Conservation (phyloP, 2,329 filamentous ascomycete species). For the Volutella citrinella region DNA sequence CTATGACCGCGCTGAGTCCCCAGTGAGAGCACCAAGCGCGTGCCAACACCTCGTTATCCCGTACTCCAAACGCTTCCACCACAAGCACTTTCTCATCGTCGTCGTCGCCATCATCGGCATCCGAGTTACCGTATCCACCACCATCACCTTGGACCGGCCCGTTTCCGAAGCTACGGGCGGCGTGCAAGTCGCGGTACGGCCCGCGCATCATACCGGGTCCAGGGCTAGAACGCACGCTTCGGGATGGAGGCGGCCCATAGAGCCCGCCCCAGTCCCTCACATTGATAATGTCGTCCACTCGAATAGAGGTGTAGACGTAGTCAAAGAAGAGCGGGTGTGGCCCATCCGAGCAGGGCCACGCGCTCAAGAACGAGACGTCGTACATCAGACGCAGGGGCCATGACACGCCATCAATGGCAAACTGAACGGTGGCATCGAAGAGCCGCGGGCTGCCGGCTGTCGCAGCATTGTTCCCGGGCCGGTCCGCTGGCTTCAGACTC, state of each 20-base stretch:
- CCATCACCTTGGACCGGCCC: conserved; percentile 4
- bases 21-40: conserved; percentile 76
- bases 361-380: conserved; percentile 64
- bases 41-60: conserved; percentile 73
- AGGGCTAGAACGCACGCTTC: conserved; percentile 35
- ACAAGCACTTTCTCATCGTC: conserved; percentile 67
- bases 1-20: conserved; percentile 68
- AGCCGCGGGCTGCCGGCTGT: conserved; percentile 37
- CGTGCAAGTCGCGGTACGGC: conserved; percentile 24
- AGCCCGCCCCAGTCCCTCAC: conserved; percentile 63
- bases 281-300: conserved; percentile 62
- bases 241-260: conserved; percentile 28
- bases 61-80: conserved; percentile 69
- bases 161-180: conserved; percentile 21
- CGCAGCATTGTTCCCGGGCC: conserved; percentile 17
- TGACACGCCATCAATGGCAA: conserved; percentile 60
- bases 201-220: conserved; percentile 26
- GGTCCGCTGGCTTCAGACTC: conserved; percentile 50
- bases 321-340: conserved; percentile 72
- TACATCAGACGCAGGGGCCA: conserved; percentile 62
- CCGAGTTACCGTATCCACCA: conserved; percentile 15
- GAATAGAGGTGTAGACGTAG: conserved; percentile 58
- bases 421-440: conserved; percentile 61
- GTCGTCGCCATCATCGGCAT: conserved; percentile 29
- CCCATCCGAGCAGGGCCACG: conserved; percentile 61